Conservation (phyloP, 2,329 filamentous ascomycete species). For the Claviceps monticola region DNA sequence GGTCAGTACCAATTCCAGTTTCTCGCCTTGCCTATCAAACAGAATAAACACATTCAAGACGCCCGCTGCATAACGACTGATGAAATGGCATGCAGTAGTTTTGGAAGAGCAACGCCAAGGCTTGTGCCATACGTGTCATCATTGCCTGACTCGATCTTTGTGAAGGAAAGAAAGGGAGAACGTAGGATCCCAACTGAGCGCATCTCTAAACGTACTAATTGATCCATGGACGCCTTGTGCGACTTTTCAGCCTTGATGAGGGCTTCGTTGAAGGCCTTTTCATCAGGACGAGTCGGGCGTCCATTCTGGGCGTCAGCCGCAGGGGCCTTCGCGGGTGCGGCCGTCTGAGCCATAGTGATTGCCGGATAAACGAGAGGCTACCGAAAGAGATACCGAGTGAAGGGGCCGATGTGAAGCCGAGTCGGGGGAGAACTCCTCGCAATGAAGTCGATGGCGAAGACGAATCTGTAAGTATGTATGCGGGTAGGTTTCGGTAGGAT, state of each 20-base stretch:
- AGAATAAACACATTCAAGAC: too few relatives aligned
- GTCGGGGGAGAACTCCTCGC: conserved; percentile 4
- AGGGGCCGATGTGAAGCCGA: conserved; percentile 10
- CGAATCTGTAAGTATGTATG: not conserved
- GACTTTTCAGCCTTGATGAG: conserved; percentile 78
- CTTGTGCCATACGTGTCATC: not conserved
- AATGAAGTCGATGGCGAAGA: not conserved
- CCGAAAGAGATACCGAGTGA: conserved; percentile 5
- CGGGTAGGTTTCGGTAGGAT: not conserved
- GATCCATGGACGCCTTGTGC: conserved; percentile 61
- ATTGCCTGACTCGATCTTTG: too few relatives aligned
- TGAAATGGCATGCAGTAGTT: not conserved
- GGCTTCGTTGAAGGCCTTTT: conserved; percentile 66
- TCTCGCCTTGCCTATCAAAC: too few relatives aligned
- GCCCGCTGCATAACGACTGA: too few relatives aligned
- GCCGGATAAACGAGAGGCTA: conserved; percentile 5
- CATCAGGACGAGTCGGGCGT: conserved; percentile 78
- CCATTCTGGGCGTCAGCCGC: conserved; percentile 28
- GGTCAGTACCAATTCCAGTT: conserved; percentile 5
- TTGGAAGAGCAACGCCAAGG: not conserved
- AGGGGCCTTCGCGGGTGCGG: conserved; percentile 28
- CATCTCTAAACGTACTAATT: conserved; percentile 21
- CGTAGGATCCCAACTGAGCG: not conserved
- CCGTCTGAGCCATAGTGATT: conserved; percentile 30
- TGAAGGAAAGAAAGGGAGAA: not conserved